These are phyloP conservation scores for Wickerhamiella azymoides DNA, from an alignment of 805 yeast species.

Conservation along the genomic window DNA sequence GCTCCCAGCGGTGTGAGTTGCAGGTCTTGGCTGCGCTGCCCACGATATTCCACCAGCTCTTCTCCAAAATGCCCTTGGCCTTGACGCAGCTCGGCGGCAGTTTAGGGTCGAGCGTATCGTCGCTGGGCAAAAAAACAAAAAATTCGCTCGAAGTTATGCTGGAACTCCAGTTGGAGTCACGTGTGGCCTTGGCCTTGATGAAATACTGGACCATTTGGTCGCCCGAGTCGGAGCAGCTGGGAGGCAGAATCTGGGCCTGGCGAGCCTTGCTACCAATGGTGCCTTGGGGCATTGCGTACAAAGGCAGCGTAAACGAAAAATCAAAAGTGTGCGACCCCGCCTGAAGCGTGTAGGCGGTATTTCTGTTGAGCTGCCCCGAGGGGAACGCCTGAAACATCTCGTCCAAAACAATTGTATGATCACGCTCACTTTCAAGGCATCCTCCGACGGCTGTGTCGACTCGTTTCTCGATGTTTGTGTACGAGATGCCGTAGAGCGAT, in stretches of 20 bases:
- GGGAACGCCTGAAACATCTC: constrained; percentile 25
- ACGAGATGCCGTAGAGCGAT: constrained; percentile 54
- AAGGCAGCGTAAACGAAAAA: constrained; percentile 25
- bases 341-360: constrained; percentile 22
- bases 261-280: constrained; percentile 10
- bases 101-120: constrained; percentile 4
- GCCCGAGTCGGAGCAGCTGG: constrained; percentile 22
- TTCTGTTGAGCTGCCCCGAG: constrained; percentile 10
- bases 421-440: constrained; percentile 16
- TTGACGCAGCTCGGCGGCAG: neutral
- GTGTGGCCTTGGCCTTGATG: constrained; percentile 31
- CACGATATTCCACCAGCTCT: constrained; percentile 5
- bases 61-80: constrained; percentile 5
- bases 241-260: constrained; percentile 20
- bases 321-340: constrained; percentile 26
- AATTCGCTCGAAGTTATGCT: constrained; percentile 26
- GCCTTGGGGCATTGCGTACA: constrained; percentile 11
- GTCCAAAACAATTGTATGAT: constrained; percentile 21
- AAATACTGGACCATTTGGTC: constrained; percentile 32
- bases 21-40: constrained; percentile 5
- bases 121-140: constrained; percentile 38
- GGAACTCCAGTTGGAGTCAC: neutral
- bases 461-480: constrained; percentile 33
- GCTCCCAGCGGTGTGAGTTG: constrained; percentile 5
- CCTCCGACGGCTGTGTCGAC: constrained; percentile 16